phyloP scores from a whole-genome alignment of 2,329 filamentous ascomycete genomes.

The Phyllosticta citriasiana region DNA sequence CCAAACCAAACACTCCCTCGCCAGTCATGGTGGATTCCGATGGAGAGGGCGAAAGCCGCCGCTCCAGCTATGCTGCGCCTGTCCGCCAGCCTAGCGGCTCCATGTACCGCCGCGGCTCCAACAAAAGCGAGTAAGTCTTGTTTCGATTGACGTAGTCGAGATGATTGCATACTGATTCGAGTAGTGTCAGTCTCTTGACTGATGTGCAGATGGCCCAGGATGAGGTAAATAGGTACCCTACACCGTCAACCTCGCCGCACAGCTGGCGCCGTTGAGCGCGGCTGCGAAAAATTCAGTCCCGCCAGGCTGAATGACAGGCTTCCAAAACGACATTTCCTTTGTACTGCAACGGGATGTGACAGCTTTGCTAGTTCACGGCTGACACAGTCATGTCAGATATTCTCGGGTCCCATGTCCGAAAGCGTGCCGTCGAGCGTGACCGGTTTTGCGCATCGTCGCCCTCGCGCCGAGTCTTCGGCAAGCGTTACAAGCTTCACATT shows the following conservation, averaged over 20 bases:
- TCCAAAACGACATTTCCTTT: not conserved
- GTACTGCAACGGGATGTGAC: not conserved
- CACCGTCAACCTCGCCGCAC: not conserved
- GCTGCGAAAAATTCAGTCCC: not conserved
- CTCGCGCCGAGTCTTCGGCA: constrained; percentile 69
- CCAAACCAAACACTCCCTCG: not conserved
- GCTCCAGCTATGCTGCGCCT: constrained; percentile 16
- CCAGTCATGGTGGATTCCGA: constrained; percentile 10
- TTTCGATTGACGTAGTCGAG: not conserved
- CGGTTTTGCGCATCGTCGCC: constrained; percentile 78
- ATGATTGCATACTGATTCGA: not conserved
- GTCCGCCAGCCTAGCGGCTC: constrained; percentile 20
- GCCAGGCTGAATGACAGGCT: not conserved
- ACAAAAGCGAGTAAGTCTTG: constrained; percentile 51
- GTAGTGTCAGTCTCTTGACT: constrained; percentile 65
- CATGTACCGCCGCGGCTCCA: constrained; percentile 58
- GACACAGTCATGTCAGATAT: constrained; percentile 44
- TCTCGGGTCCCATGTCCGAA: constrained; percentile 86
- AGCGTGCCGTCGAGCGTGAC: constrained; percentile 90
- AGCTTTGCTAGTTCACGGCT: constrained; percentile 5
- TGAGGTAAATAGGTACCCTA: constrained; percentile 48
- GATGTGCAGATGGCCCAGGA: constrained; percentile 99
- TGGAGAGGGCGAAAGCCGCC: constrained; percentile 15
- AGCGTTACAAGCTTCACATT: constrained; percentile 91
- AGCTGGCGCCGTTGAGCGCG: not conserved